A percentile compares a stretch with the other conserved stretches of the same genome.
Conservation (phyloP, 2,329 filamentous ascomycete genomes). For the Scortechinia acanthostroma region DNA sequence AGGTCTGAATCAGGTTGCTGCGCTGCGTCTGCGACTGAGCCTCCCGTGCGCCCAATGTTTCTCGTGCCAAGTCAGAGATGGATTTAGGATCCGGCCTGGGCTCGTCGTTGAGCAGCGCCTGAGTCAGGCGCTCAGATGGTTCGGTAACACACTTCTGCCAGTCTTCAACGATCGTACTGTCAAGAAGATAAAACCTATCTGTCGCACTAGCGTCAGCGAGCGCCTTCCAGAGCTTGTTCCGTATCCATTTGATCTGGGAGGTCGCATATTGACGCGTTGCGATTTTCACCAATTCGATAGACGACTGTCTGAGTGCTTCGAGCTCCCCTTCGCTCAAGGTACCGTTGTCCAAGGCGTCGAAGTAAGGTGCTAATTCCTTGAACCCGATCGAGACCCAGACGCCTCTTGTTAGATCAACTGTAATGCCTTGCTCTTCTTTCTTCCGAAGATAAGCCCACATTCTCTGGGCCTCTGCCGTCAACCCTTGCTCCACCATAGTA, state of each 20-base stretch:
- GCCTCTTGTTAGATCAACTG: conserved; percentile 68
- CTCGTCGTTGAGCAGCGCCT: conserved; percentile 52
- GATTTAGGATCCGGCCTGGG: conserved; percentile 40
- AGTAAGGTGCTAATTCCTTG: conserved; percentile 77
- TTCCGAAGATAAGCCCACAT: conserved; percentile 30
- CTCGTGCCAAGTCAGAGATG: conserved; percentile 36
- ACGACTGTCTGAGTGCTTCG: conserved; percentile 43
- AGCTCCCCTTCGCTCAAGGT: conserved; percentile 27
- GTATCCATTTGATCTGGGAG: conserved; percentile 80
- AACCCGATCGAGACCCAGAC: conserved; percentile 97
- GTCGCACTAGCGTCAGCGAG: conserved; percentile 44
- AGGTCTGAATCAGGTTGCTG: conserved; percentile 38
- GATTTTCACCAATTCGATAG: conserved; percentile 70
- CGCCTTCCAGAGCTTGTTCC: conserved; percentile 70
- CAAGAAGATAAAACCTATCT: conserved; percentile 66
- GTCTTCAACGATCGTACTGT: conserved; percentile 62
- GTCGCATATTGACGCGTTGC: conserved; percentile 84
- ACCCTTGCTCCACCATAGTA: conserved; percentile 64
- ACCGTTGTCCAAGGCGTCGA: conserved; percentile 33
- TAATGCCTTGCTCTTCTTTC: conserved; percentile 30
- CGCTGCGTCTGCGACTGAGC: conserved; percentile 43
- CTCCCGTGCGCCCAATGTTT: conserved; percentile 49
- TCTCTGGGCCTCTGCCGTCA: conserved; percentile 37
- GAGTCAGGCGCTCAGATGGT: conserved; percentile 55
- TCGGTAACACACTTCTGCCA: conserved; percentile 61